phyloP scores from a whole-genome alignment of 176 grass and related monocot genomes.

The sorghum (Sorghum bicolor) region Sorghum_bicolor_NCBIv3 NC_012870.2:3730001-3730500 shows the following conservation, averaged over 20 bases:
- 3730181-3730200: slow-evolving; percentile 65
- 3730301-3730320: not conserved
- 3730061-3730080: slow-evolving; percentile 86
- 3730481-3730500: not conserved
- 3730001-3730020: not conserved
- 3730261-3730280: not conserved
- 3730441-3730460: not conserved
- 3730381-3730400: not conserved
- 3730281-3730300: not conserved
- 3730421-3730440: not conserved
- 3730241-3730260: not conserved
- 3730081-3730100: slow-evolving; percentile 94
- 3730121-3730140: slow-evolving; percentile 86
- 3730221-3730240: not conserved
- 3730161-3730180: slow-evolving; percentile 78
- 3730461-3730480: not conserved
- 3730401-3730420: not conserved
- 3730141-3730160: slow-evolving; percentile 92
- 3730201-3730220: not conserved
- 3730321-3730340: not conserved
- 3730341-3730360: not conserved
- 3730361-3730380: not conserved
- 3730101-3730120: slow-evolving; percentile 92
- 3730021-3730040: not conserved
- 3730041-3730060: slow-evolving; percentile 4